These are phyloP conservation scores for Claviceps digitariae DNA, from an alignment of 2,329 filamentous ascomycete genomes.

Conservation along the genomic window DNA sequence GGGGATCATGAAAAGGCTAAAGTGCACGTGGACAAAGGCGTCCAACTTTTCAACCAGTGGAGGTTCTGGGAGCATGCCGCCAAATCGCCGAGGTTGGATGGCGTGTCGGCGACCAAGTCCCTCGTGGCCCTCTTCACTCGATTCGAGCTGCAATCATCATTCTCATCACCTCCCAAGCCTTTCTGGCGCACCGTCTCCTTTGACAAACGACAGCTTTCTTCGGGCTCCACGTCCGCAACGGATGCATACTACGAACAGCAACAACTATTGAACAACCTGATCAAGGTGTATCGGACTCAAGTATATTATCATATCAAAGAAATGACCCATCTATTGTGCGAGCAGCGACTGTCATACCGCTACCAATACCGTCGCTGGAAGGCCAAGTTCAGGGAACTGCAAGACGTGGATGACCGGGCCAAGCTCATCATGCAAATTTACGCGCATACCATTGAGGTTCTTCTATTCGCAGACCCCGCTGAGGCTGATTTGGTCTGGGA, in stretches of 20 bases:
- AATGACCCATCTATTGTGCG: not conserved
- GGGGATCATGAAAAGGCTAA: slow-evolving; percentile 6
- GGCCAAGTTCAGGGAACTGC: slow-evolving; percentile 2
- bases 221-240: not conserved
- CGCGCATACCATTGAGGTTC: slow-evolving; percentile 1
- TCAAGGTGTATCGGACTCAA: slow-evolving; percentile 1
- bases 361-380: slow-evolving; percentile 5
- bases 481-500: slow-evolving; percentile 1
- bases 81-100: not conserved
- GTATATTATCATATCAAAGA: not conserved
- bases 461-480: not conserved
- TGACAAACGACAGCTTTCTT: not conserved
- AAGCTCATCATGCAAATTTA: slow-evolving; percentile 4
- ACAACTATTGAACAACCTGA: not conserved
- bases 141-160: slow-evolving; percentile 5
- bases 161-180: not conserved
- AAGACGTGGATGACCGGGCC: not conserved
- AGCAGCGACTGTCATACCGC: not conserved
- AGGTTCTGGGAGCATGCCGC: slow-evolving; percentile 4
- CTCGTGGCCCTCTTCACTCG: slow-evolving; percentile 8
- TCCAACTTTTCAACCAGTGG: slow-evolving; percentile 7
- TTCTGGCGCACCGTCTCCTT: not conserved
- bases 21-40: slow-evolving; percentile 6
- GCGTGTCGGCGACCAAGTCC: slow-evolving; percentile 1
- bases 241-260: slow-evolving; percentile 4